Conservation (phyloP, 768 basidiomycete genomes). For the Suillus spraguei region DNA sequence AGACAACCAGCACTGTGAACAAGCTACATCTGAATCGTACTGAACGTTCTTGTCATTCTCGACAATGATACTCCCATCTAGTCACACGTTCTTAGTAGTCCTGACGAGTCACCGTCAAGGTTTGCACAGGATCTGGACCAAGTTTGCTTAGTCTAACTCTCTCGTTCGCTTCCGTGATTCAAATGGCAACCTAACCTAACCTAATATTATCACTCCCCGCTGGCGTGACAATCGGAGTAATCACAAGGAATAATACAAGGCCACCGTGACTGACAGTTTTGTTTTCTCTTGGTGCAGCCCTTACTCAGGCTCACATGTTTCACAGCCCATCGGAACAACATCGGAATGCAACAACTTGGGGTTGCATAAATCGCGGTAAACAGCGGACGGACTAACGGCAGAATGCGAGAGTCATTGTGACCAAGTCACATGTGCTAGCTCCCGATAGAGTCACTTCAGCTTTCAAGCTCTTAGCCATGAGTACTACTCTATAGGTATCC, state of each 20-base stretch:
- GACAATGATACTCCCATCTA: not conserved
- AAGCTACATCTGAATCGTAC: not conserved
- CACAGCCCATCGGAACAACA: not conserved
- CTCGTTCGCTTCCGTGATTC: conserved; percentile 6
- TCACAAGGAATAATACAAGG: not conserved
- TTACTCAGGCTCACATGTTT: not conserved
- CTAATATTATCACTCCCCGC: not conserved
- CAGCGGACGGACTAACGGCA: not conserved
- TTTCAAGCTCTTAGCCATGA: not conserved
- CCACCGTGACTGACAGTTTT: too few relatives aligned
- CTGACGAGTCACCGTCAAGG: not conserved
- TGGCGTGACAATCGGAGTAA: not conserved
- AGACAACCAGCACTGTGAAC: not conserved
- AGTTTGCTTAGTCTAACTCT: not conserved
- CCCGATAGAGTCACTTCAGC: not conserved
- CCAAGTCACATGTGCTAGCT: not conserved
- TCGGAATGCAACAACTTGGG: not conserved
- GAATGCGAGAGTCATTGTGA: not conserved
- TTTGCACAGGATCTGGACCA: conserved; percentile 6
- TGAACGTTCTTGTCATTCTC: not conserved
- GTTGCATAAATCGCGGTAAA: not conserved
- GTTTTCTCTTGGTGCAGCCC: conserved; percentile 5
- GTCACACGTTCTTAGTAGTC: not conserved
- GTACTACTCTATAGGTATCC: not conserved
- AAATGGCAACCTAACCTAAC: not conserved